These are phyloP conservation scores for Zygotorulaspora chibaensis DNA, from an alignment of 805 yeast genomes.

Conservation along the genomic window DNA sequence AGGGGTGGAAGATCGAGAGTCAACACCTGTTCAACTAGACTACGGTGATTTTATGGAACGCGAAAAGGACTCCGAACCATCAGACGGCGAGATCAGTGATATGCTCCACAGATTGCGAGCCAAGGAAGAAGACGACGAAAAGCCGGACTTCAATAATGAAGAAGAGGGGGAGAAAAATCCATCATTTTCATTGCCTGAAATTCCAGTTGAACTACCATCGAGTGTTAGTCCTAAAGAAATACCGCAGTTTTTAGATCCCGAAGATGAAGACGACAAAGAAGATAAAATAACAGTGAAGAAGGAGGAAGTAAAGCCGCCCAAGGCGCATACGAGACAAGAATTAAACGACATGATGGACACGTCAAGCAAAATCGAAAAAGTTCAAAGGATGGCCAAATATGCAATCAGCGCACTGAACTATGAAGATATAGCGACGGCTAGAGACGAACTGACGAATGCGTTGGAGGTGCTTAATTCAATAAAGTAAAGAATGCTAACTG, in stretches of 20 bases:
- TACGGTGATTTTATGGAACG: constrained; percentile 3
- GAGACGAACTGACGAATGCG: constrained; percentile 53
- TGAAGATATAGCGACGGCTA: constrained; percentile 69
- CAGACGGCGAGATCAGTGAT: constrained; percentile 8
- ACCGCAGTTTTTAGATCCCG: constrained; percentile 10
- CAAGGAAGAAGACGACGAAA: constrained; percentile 5
- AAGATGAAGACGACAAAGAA: constrained; percentile 3
- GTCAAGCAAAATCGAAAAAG: constrained; percentile 52
- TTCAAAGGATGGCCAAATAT: constrained; percentile 68
- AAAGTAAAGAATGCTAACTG: constrained; percentile 1
- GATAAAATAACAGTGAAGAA: not conserved
- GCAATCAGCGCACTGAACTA: constrained; percentile 77
- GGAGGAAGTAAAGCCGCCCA: not conserved
- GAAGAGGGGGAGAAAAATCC: not conserved
- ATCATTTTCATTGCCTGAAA: constrained; percentile 1
- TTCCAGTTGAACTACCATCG: constrained; percentile 2
- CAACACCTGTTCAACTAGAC: constrained; percentile 5
- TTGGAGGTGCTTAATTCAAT: constrained; percentile 16
- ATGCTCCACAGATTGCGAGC: constrained; percentile 9
- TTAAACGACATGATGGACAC: constrained; percentile 49
- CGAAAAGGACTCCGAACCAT: not conserved
- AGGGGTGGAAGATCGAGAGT: not conserved
- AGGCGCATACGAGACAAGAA: constrained; percentile 33
- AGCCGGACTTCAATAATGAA: not conserved
- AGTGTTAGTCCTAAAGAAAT: not conserved